phyloP scores from a whole-genome alignment of 768 basidiomycete genomes.

The Gloeophyllum trabeum region DNA sequence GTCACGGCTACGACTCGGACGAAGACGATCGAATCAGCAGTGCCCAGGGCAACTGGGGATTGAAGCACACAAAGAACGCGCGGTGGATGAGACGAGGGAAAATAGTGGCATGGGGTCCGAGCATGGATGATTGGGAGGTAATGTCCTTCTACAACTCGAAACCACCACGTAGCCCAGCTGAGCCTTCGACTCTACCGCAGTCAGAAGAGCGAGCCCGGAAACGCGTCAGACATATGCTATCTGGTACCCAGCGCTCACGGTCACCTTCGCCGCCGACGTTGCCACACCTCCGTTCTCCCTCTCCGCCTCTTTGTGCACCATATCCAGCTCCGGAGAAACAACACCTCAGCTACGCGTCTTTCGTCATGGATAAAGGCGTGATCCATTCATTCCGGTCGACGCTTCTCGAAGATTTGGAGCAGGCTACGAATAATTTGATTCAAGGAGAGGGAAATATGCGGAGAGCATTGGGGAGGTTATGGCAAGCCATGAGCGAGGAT shows the following conservation, averaged over 20 bases:
- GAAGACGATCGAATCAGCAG: slow-evolving; percentile 35
- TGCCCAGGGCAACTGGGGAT: slow-evolving; percentile 73
- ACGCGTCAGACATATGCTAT: slow-evolving; percentile 59
- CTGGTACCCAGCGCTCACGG: slow-evolving; percentile 29
- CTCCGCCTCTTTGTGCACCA: slow-evolving; percentile 68
- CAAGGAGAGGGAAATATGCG: slow-evolving; percentile 71
- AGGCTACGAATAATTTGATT: slow-evolving; percentile 74
- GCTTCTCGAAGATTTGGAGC: slow-evolving; percentile 68
- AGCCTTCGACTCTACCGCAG: too few species aligned
- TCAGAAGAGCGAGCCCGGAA: slow-evolving; percentile 78
- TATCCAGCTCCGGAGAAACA: slow-evolving; percentile 58
- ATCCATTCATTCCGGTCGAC: slow-evolving; percentile 77
- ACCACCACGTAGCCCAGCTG: too few species aligned
- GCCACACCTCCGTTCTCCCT: slow-evolving; percentile 68
- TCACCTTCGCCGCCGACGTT: slow-evolving; percentile 65
- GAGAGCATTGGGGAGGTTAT: slow-evolving; percentile 66
- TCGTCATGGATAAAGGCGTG: slow-evolving; percentile 77
- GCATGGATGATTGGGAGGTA: slow-evolving; percentile 83
- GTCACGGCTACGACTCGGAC: slow-evolving; percentile 61
- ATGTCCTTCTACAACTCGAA: too few species aligned
- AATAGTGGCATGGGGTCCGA: slow-evolving; percentile 75
- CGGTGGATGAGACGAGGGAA: slow-evolving; percentile 80
- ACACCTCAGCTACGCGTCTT: slow-evolving; percentile 71
- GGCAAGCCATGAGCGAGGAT: slow-evolving; percentile 74
- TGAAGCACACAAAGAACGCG: slow-evolving; percentile 63